Evolutionary conservation across 371 early-diverging fungal species (phyloP).

Genomic region (Mortierella sp.): DNA sequence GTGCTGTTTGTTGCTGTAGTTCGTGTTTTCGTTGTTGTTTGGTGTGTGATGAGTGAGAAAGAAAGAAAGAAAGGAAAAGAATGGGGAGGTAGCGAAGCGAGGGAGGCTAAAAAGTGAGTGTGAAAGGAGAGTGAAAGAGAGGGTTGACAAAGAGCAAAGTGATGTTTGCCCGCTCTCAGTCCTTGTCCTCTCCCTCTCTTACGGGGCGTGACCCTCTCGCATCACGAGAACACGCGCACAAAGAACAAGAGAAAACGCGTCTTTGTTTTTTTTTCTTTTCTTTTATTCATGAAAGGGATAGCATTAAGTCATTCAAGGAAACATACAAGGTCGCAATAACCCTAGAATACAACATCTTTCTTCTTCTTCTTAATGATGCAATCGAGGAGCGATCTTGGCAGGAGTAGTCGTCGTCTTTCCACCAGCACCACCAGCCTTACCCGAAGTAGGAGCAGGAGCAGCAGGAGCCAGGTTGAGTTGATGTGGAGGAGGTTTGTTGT

Average conservation of each 20-base stretch:
- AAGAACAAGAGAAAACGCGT: conserved; percentile 12
- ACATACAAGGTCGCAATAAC: not conserved
- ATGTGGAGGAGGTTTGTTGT: conserved; percentile 43
- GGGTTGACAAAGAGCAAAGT: no score
- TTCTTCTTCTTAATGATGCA: conserved; percentile 19
- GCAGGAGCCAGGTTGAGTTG: not conserved
- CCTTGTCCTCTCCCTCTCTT: not conserved
- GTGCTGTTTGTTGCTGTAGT: not conserved
- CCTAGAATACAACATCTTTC: not conserved
- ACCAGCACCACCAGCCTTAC: not conserved
- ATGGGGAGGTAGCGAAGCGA: not conserved
- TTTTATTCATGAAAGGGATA: not conserved
- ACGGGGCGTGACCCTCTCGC: conserved; percentile 9
- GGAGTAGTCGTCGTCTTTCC: conserved; percentile 23
- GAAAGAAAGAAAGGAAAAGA: not conserved
- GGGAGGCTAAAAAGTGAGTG: not conserved
- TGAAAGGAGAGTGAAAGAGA: not conserved
- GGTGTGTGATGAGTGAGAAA: not conserved
- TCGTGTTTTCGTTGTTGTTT: not conserved
- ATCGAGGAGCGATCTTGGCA: conserved; percentile 47
- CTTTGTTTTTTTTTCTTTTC: not conserved
- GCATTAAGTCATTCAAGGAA: conserved; percentile 6
- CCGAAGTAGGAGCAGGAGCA: not conserved
- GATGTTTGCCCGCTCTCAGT: conserved; percentile 6
- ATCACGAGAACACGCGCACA: not conserved